A percentile compares a stretch with the other conserved stretches of the same genome.
phyloP scores from a whole-genome alignment of 495 filamentous ascomycete genomes.

The Podospora sp. region DNA sequence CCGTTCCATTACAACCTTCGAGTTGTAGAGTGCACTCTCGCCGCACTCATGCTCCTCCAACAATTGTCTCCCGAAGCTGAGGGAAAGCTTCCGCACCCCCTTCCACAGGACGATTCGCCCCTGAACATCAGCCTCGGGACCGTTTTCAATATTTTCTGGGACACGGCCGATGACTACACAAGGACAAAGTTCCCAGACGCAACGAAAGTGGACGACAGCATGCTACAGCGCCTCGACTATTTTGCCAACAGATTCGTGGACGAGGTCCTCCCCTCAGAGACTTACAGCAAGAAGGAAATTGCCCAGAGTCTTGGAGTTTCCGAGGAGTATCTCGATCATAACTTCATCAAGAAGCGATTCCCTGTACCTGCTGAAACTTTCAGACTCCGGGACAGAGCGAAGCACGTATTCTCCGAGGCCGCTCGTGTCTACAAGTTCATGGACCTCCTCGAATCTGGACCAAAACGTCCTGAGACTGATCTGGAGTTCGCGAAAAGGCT shows the following conservation, averaged over 20 bases:
- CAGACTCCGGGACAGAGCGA: slow-evolving; percentile 79
- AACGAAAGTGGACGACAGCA: background rate
- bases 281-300: background rate
- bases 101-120: slow-evolving; percentile 80
- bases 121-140: slow-evolving; percentile 82
- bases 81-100: slow-evolving; percentile 51
- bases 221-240: background rate
- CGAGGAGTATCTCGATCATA: background rate
- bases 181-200: background rate
- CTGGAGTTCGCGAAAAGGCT: slow-evolving; percentile 62
- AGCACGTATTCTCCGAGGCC: slow-evolving; percentile 90
- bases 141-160: slow-evolving; percentile 75
- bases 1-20: slow-evolving; percentile 95
- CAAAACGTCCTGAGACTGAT: background rate
- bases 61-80: background rate
- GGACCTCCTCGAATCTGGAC: slow-evolving; percentile 59
- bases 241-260: background rate
- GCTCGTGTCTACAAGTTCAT: slow-evolving; percentile 84
- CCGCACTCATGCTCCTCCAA: slow-evolving; percentile 67
- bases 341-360: slow-evolving; percentile 54
- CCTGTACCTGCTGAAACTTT: slow-evolving; percentile 88
- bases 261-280: background rate
- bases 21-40: slow-evolving; percentile 92
- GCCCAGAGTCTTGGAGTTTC: background rate
- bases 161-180: background rate